These are phyloP conservation scores for Geranomyces michiganensis DNA, from an alignment of 192 early-diverging fungal genomes.

Conservation along the genomic window DNA sequence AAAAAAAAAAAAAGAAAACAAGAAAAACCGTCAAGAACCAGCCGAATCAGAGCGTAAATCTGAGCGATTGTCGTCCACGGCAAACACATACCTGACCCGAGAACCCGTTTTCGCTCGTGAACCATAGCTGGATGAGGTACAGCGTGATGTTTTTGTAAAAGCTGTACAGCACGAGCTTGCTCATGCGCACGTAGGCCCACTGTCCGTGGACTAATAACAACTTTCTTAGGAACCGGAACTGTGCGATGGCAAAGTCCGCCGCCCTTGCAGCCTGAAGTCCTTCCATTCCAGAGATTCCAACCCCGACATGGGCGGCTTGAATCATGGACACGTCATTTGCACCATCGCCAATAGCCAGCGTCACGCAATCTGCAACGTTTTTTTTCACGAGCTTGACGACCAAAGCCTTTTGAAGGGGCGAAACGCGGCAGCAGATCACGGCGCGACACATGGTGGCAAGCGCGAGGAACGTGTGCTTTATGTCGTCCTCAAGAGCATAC, in stretches of 20 bases:
- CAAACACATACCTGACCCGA: slow-evolving; percentile 68
- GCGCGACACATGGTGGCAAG: slow-evolving; percentile 91
- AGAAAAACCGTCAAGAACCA: slow-evolving; percentile 1
- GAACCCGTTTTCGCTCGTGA: slow-evolving; percentile 91
- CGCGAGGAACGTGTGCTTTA: slow-evolving; percentile 76
- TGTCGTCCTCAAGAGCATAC: slow-evolving; percentile 87
- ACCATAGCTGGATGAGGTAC: slow-evolving; percentile 98
- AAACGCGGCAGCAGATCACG: slow-evolving; percentile 97
- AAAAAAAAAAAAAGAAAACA: not conserved
- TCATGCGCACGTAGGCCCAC: slow-evolving; percentile 95
- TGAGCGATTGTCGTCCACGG: too few relatives aligned
- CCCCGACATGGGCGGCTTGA: slow-evolving; percentile 97
- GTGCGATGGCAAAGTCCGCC: slow-evolving; percentile 98
- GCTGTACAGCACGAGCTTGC: slow-evolving; percentile 94
- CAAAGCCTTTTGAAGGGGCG: slow-evolving; percentile 95
- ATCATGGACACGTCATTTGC: slow-evolving; percentile 99
- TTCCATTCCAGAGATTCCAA: slow-evolving; percentile 95
- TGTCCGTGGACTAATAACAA: slow-evolving; percentile 94
- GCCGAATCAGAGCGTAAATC: too few relatives aligned
- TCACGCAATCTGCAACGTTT: slow-evolving; percentile 76
- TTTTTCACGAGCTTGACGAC: slow-evolving; percentile 98
- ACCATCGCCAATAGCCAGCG: slow-evolving; percentile 97
- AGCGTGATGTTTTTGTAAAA: slow-evolving; percentile 99
- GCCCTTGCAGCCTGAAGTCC: slow-evolving; percentile 95
- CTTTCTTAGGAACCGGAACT: slow-evolving; percentile 94